A percentile compares a stretch with the other conserved stretches of the same genome.
These are phyloP conservation scores for Syncephalastrum monosporum DNA, from an alignment of 371 early-diverging fungal species.

Conservation along the genomic window DNA sequence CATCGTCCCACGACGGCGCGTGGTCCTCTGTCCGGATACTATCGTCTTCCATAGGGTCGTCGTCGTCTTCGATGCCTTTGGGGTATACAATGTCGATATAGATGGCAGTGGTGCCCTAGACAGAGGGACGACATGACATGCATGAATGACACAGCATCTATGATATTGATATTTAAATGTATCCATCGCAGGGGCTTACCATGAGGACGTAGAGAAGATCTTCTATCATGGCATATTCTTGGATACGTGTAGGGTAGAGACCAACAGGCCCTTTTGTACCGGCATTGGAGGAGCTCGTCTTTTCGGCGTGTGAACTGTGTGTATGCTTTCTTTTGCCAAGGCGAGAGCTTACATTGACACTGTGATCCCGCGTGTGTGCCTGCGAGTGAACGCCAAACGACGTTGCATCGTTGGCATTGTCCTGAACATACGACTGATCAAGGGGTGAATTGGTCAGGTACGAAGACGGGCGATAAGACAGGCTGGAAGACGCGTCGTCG, in stretches of 20 bases:
- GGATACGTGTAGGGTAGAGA: slow-evolving; percentile 45
- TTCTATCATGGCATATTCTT: slow-evolving; percentile 84
- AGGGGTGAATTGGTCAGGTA: slow-evolving; percentile 2
- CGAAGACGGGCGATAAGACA: slow-evolving; percentile 9
- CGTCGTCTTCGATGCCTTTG: slow-evolving; percentile 19
- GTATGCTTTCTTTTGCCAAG: slow-evolving; percentile 4
- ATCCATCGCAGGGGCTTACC: slow-evolving; percentile 40
- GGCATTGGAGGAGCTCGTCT: slow-evolving; percentile 3
- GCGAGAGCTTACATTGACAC: slow-evolving; percentile 7
- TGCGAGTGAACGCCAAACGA: neutral
- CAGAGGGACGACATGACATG: neutral
- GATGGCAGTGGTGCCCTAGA: slow-evolving; percentile 82
- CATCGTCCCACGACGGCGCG: slow-evolving; percentile 23
- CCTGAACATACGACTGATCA: too few relatives aligned
- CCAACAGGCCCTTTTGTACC: slow-evolving; percentile 17
- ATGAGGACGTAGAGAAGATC: slow-evolving; percentile 86
- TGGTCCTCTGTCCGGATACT: neutral
- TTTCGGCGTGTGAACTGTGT: slow-evolving; percentile 2
- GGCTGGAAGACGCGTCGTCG: slow-evolving; percentile 6
- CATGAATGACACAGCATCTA: neutral
- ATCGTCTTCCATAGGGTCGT: slow-evolving; percentile 29
- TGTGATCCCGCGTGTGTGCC: slow-evolving; percentile 1
- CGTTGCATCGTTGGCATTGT: too few relatives aligned
- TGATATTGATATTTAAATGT: too few relatives aligned
- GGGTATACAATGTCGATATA: slow-evolving; percentile 57